phyloP scores from a whole-genome alignment of 805 yeast species.

The Candida ortonii region DNA sequence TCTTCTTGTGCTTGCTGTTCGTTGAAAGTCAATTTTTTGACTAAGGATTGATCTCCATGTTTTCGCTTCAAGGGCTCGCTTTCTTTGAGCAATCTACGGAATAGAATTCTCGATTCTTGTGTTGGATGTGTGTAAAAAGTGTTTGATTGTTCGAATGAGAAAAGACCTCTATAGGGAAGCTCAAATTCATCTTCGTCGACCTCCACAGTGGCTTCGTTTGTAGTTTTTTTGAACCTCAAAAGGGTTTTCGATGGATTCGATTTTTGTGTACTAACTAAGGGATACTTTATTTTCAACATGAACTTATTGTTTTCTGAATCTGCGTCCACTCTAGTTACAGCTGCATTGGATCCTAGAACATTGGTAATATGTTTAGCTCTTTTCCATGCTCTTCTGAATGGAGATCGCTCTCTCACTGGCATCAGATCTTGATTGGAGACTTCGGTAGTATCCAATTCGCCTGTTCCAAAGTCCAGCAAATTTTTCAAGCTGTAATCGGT shows the following conservation, averaged over 20 bases:
- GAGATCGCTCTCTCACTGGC: too few species aligned
- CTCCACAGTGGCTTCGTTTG: constrained; percentile 15
- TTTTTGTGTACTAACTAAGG: constrained; percentile 2
- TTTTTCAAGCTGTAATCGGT: constrained; percentile 18
- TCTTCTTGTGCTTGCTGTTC: constrained; percentile 26
- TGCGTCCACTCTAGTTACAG: too few species aligned
- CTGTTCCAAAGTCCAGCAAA: constrained; percentile 10
- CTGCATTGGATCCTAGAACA: too few species aligned
- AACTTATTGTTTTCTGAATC: constrained; percentile 2
- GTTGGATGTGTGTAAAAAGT: constrained; percentile 64
- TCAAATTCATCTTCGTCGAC: constrained; percentile 44
- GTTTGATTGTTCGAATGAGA: constrained; percentile 54
- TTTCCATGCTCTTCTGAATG: too few species aligned
- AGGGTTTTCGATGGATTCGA: constrained; percentile 6
- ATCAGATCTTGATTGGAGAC: too few species aligned
- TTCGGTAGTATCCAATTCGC: constrained; percentile 3
- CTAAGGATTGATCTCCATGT: constrained; percentile 34
- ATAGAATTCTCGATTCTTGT: constrained; percentile 28
- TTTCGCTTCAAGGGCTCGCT: constrained; percentile 39
- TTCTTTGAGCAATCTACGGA: constrained; percentile 39
- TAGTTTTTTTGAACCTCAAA: constrained; percentile 14
- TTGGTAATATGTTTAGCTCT: too few species aligned
- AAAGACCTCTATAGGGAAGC: constrained; percentile 66
- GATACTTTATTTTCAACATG: constrained; percentile 10
- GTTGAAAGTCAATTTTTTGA: constrained; percentile 18